phyloP scores from a whole-genome alignment of 2,329 filamentous ascomycete genomes.

The Orbilia quercus region DNA sequence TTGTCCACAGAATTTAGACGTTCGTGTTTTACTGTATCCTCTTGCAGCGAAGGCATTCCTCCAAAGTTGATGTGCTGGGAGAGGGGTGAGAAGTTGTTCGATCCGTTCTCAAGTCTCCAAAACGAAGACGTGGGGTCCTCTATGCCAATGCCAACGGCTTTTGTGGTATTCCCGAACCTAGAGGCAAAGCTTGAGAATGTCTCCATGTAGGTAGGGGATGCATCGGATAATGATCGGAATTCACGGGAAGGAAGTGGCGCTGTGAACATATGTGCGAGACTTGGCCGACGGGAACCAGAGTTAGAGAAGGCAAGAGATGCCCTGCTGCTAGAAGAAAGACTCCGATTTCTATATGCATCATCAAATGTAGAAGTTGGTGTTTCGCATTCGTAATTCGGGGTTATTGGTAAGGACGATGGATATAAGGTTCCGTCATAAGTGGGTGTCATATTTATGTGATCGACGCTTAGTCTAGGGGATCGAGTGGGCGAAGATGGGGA shows the following conservation, averaged over 20 bases:
- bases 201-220: conserved; percentile 51
- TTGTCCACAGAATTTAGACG: conserved; percentile 52
- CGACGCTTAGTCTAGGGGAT: conserved; percentile 55
- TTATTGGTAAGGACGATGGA: conserved; percentile 59
- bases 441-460: conserved; percentile 52
- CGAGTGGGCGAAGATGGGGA: conserved; percentile 59
- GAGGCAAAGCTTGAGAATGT: conserved; percentile 51
- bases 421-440: conserved; percentile 56
- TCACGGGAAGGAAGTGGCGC: conserved; percentile 50
- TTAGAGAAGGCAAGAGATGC: conserved; percentile 58
- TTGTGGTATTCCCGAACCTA: conserved; percentile 38
- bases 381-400: conserved; percentile 59
- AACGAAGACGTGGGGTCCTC: conserved; percentile 52
- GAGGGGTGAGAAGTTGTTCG: conserved; percentile 49
- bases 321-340: conserved; percentile 55
- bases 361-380: conserved; percentile 57
- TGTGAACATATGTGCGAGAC: conserved; percentile 59
- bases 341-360: conserved; percentile 57
- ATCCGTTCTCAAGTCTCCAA: conserved; percentile 54
- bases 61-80: conserved; percentile 54
- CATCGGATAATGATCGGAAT: conserved; percentile 53
- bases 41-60: conserved; percentile 52
- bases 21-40: conserved; percentile 49
- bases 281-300: conserved; percentile 58
- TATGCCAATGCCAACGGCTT: conserved; percentile 47